Conservation (phyloP, 2,329 filamentous ascomycete species). For the Diatrype stigma region DNA sequence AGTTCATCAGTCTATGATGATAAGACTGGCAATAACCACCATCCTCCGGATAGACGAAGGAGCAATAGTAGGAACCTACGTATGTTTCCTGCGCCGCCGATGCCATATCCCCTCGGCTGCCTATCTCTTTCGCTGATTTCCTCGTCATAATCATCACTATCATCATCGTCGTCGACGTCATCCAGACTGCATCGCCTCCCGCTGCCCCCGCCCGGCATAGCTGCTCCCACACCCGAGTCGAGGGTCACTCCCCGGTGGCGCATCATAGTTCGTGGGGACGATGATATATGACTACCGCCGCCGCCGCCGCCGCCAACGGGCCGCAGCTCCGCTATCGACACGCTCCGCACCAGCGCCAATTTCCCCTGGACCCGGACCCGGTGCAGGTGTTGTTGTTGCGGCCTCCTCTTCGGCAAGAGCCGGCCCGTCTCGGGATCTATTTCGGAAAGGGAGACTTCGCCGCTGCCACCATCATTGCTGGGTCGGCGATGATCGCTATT, state of each 20-base stretch:
- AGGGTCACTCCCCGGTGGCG: not conserved
- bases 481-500: constrained; percentile 8
- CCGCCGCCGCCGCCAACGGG: not conserved
- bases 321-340: constrained; percentile 27
- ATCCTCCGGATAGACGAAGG: not conserved
- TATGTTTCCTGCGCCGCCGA: constrained; percentile 37
- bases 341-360: constrained; percentile 31
- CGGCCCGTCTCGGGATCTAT: constrained; percentile 28
- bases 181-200: constrained; percentile 9
- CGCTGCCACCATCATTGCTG: constrained; percentile 9
- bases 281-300: not conserved
- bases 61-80: constrained; percentile 24
- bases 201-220: not conserved
- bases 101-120: constrained; percentile 35
- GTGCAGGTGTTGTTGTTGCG: constrained; percentile 22
- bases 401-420: constrained; percentile 19
- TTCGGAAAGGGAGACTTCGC: constrained; percentile 16
- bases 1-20: no score
- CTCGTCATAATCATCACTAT: constrained; percentile 5
- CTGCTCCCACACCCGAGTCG: constrained; percentile 3
- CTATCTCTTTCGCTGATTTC: constrained; percentile 24
- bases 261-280: not conserved
- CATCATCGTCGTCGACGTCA: constrained; percentile 14
- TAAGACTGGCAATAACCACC: not conserved
- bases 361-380: constrained; percentile 35